Evolutionary conservation across 1,284 basidiomycete genomes (phyloP), one percentile per base, ranked within the genome.

Genomic region (Moesziomyces antarcticus): DNA sequence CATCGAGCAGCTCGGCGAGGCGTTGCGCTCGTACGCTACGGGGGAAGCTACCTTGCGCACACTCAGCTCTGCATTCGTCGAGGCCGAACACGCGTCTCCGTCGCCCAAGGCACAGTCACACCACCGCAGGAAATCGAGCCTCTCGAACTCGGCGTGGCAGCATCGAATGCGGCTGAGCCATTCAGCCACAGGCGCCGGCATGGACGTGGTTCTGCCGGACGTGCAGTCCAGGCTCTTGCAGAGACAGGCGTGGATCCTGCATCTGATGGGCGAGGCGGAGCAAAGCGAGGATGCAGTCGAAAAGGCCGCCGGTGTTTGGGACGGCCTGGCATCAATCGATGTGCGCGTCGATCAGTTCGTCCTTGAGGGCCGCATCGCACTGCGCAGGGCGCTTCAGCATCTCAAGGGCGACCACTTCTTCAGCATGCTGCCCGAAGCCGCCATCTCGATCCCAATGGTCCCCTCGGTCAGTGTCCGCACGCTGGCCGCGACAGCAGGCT

Each of bases 401-500:
- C 66, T 82, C 43, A 61, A 73, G 35, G 56, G 42, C 16, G 79
- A 82, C 48, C 73, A 71, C 49, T 66, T 80, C 25, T 73, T 75
- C 56, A 78, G 75, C 58, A 68, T 79, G 69, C 70, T 82, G 16
- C 73, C 80, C 7, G 80, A 82, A 41, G 66, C 73, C 9, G 77
- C 79, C 40, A 65, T 78, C 20, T 78, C 74, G 8, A 58, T 81
- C 25, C 80, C 80, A 10, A 76, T 76, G 76, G 63, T 71, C 11
- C 69, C 66, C 1, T 69, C 70, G 6, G 50, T 67, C 45, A 69
- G 66, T 42, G 57, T 66, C 21, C 67, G 70, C 3, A 57, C 58
- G 33, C 63, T 76, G 13, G 69, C 49, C 14, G 40, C 65, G 6
- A 43, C 58, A 0, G 37, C 56, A 7, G 56, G 52, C 50, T 52